Conservation (phyloP, 306 rosid genomes). For the Bauhinia variegata region DNA sequence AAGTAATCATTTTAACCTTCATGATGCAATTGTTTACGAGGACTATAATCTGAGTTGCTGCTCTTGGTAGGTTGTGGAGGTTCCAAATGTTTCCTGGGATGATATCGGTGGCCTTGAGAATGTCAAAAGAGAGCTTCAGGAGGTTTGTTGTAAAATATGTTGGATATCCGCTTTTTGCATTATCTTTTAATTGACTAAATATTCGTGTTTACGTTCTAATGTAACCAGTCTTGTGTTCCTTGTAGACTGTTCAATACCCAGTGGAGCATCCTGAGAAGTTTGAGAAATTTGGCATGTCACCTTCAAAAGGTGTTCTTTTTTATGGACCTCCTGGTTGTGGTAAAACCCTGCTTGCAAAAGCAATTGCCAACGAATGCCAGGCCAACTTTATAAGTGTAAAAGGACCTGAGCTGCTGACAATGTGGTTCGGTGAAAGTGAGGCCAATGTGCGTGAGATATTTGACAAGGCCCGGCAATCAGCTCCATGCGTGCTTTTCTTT, state of each 20-base stretch:
- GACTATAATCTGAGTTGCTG: conserved; percentile 26
- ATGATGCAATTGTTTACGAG: conserved; percentile 7
- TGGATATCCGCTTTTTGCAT: neutral
- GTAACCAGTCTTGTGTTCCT: conserved; percentile 13
- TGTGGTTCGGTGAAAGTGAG: conserved; percentile 85
- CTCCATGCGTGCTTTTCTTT: conserved; percentile 80
- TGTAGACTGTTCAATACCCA: conserved; percentile 71
- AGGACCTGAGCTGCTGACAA: conserved; percentile 73
- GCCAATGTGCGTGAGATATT: conserved; percentile 76
- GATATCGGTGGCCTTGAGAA: conserved; percentile 69
- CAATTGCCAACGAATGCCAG: conserved; percentile 74
- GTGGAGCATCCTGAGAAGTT: conserved; percentile 86
- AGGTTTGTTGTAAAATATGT: conserved; percentile 39
- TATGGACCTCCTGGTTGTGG: conserved; percentile 80
- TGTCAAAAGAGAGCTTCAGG: conserved; percentile 74
- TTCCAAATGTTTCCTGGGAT: conserved; percentile 72
- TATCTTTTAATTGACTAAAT: neutral
- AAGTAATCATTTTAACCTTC: neutral
- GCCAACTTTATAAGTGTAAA: conserved; percentile 73
- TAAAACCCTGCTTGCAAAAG: conserved; percentile 69
- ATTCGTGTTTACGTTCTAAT: neutral
- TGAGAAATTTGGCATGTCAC: conserved; percentile 82
- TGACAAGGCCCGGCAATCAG: conserved; percentile 72
- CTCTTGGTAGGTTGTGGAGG: conserved; percentile 69
- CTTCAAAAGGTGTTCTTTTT: conserved; percentile 76